These are phyloP conservation scores for Daldinia loculata DNA, from an alignment of 495 filamentous ascomycete species.

Conservation along the genomic window DNA sequence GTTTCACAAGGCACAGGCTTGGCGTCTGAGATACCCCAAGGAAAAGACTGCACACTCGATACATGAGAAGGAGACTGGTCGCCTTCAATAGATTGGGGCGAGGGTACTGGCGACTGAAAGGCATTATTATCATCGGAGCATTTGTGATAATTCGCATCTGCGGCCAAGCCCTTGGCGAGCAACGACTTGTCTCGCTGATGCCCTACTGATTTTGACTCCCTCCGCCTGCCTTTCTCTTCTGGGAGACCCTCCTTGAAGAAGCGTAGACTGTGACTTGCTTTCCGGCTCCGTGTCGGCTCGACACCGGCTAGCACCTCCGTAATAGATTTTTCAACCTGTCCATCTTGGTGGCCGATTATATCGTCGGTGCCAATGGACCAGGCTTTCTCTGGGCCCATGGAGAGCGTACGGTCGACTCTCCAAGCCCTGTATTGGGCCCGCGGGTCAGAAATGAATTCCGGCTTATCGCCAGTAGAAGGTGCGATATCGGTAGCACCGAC, in stretches of 20 bases:
- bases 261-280: slow-evolving; percentile 90
- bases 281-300: slow-evolving; percentile 88
- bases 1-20: slow-evolving; percentile 11
- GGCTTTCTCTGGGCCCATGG: slow-evolving; percentile 59
- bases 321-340: slow-evolving; percentile 81
- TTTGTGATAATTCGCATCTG: slow-evolving; percentile 28
- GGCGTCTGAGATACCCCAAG: slow-evolving; percentile 12
- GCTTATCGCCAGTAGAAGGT: slow-evolving; percentile 23
- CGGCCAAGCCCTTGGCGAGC: slow-evolving; percentile 33
- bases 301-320: slow-evolving; percentile 78
- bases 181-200: slow-evolving; percentile 47
- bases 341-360: slow-evolving; percentile 50
- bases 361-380: slow-evolving; percentile 64
- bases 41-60: slow-evolving; percentile 27
- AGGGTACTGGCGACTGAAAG: slow-evolving; percentile 20
- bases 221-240: slow-evolving; percentile 58
- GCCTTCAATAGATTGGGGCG: slow-evolving; percentile 31
- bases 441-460: slow-evolving; percentile 43
- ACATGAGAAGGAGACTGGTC: slow-evolving; percentile 27
- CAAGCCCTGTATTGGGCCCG: slow-evolving; percentile 53
- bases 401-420: slow-evolving; percentile 54
- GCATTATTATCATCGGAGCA: slow-evolving; percentile 16
- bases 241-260: slow-evolving; percentile 91
- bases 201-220: slow-evolving; percentile 46
- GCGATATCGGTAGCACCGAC: slow-evolving; percentile 16